Evolutionary conservation across 1,139 yeast genomes (phyloP), one percentile per base, ranked within the genome.

Genomic region (Taphrina flavorubra): DNA sequence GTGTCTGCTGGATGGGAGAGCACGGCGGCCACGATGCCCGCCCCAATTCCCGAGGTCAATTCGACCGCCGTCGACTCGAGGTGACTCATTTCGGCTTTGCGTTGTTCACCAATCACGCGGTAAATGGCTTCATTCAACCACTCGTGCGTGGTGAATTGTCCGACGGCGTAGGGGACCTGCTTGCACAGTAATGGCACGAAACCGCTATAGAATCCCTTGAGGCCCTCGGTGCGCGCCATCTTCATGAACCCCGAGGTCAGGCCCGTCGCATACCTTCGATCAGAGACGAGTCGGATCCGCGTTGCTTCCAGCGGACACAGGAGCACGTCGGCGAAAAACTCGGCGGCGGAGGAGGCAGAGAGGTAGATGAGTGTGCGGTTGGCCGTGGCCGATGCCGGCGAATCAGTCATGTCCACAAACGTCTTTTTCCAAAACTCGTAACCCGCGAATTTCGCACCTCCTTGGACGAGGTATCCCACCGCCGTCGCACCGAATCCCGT

Each of bases 1-100:
- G 95, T 89, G 82, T 89, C 96, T 78, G 96, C 96, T 74, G 96
- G 96, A 83, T 89, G 96, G 75, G 95, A 89, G 75, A 89, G 92
- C 76, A 89, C 78, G 74, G 96, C 96, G 77, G 95, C 95, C 75
- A 90, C 86, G 82, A 90, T 87, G 82, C 96, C 96, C 75, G 96
- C 96, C 77, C 90, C 88, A 79, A 89, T 86, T 87, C 96, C 96
- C 74, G 92, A 86, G 79, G 84, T 81, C 81, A 89, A 86, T 84
- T 88, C 88, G 75, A 89, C 83, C 77, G 84, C 85, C 74, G 95
- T 89, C 75, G 53, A 31, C 37, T 63, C 60, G 11, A 42, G 20
- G 37, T 55, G 61, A 63, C 81, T 44, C 51, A 65, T 37, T 71
- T 71, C 13, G 10, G n/a, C 25, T 70, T 83, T 81, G 83, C 87